Percentiles rank a stretch among this genome's conserved stretches.
Conservation (phyloP, 1,139 yeast genomes). For the Suhomyces yuchorum region DNA sequence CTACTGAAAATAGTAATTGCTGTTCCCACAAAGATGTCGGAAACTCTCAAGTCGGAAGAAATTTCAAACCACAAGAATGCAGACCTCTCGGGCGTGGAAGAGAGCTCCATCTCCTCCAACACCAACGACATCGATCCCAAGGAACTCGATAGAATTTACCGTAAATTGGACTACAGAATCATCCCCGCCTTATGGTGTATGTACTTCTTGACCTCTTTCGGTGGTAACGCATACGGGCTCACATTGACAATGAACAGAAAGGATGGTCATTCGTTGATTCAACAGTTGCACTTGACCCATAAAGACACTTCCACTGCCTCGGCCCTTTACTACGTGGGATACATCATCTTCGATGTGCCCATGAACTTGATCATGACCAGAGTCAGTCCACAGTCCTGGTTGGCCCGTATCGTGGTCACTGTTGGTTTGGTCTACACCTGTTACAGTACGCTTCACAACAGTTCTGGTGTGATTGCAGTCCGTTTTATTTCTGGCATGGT, state of each 20-base stretch:
- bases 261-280: constrained; percentile 62
- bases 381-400: constrained; percentile 83
- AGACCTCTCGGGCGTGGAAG: constrained; percentile 5
- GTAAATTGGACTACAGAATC: constrained; percentile 68
- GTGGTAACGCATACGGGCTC: constrained; percentile 74
- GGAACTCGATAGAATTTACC: constrained; percentile 59
- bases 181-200: constrained; percentile 84
- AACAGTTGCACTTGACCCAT: constrained; percentile 51
- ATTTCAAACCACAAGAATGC: not conserved
- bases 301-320: constrained; percentile 73
- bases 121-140: constrained; percentile 17
- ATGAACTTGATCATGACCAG: constrained; percentile 86
- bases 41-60: constrained; percentile 1
- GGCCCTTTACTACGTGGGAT: constrained; percentile 82
- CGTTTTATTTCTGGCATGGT: constrained; percentile 77
- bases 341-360: constrained; percentile 81
- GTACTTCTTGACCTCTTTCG: constrained; percentile 79
- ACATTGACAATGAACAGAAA: constrained; percentile 78
- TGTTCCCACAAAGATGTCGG: not conserved
- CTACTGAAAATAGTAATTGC: not conserved
- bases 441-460: constrained; percentile 57
- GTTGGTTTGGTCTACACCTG: constrained; percentile 80
- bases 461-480: constrained; percentile 66
- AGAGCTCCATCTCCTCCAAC: constrained; percentile 7
- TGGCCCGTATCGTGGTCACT: constrained; percentile 72